Percentiles rank a stretch among this genome's conserved stretches.
Conservation (phyloP, 176 grass and related monocot genomes). For the Saccharum officinarum region DNA sequence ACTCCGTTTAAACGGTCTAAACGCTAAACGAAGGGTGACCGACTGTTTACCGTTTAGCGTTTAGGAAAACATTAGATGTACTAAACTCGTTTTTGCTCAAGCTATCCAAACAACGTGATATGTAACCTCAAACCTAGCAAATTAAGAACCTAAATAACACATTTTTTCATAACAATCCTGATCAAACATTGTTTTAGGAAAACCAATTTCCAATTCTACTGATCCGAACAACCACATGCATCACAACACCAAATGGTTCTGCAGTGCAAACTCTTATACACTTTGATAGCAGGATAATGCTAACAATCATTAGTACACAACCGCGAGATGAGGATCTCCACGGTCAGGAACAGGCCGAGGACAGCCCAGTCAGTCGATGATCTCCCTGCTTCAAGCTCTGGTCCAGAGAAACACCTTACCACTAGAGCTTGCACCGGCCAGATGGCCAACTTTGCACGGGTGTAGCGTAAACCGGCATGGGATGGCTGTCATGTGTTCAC, state of each 20-base stretch:
- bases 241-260: background rate
- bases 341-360: background rate
- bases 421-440: constrained; percentile 43
- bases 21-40: too few relatives aligned
- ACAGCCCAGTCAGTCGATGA: background rate
- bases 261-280: background rate
- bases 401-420: constrained; percentile 66
- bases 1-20: too few relatives aligned
- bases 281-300: background rate
- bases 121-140: too few relatives aligned
- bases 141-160: too few relatives aligned
- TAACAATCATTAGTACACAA: constrained; percentile 9
- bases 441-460: constrained; percentile 45
- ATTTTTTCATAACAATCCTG: too few relatives aligned
- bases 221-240: background rate
- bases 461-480: constrained; percentile 47
- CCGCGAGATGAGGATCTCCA: background rate
- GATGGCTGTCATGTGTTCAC: constrained; percentile 53
- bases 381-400: background rate
- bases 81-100: too few relatives aligned
- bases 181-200: too few relatives aligned
- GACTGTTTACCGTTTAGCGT: too few relatives aligned
- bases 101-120: too few relatives aligned
- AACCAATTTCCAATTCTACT: background rate
- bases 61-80: too few relatives aligned